Percentiles rank a stretch among this genome's conserved stretches.
phyloP scores from a whole-genome alignment of 768 basidiomycete genomes.

The Auricularia cornea region DNA sequence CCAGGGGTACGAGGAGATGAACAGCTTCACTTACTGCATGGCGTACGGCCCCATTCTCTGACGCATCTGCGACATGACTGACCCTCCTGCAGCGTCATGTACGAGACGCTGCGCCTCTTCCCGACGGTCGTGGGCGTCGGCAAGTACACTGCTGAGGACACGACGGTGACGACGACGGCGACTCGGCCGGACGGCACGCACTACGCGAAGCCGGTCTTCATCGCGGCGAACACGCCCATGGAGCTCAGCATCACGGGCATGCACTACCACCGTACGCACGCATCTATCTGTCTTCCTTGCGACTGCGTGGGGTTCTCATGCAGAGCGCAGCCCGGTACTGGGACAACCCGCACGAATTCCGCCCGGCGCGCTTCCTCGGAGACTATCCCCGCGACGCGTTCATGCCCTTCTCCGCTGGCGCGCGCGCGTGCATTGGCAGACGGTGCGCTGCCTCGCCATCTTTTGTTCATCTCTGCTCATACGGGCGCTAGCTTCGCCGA shows the following conservation, averaged over 20 bases:
- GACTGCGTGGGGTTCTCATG: neutral
- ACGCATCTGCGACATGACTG: too few species aligned
- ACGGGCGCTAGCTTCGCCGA: constrained; percentile 32
- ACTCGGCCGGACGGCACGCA: constrained; percentile 7
- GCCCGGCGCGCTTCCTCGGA: constrained; percentile 6
- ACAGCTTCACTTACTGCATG: neutral
- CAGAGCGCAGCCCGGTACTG: constrained; percentile 14
- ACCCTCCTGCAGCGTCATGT: constrained; percentile 9
- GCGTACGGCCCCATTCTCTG: too few species aligned
- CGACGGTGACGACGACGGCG: constrained; percentile 9
- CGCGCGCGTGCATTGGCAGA: neutral
- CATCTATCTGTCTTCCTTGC: too few species aligned
- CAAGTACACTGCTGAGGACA: constrained; percentile 19
- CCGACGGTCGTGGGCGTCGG: constrained; percentile 17
- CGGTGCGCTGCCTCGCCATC: neutral
- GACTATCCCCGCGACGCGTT: constrained; percentile 6
- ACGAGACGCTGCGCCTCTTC: constrained; percentile 15
- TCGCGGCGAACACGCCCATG: neutral
- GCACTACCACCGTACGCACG: constrained; percentile 9
- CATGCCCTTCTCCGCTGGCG: constrained; percentile 4
- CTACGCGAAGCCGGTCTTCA: neutral
- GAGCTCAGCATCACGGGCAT: neutral
- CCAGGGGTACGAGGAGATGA: neutral
- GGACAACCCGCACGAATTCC: constrained; percentile 3
- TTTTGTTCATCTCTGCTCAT: neutral